Base-by-base conservation (phyloP, 257 asterid genomes). In the Nicotiana attenuata region DNA sequence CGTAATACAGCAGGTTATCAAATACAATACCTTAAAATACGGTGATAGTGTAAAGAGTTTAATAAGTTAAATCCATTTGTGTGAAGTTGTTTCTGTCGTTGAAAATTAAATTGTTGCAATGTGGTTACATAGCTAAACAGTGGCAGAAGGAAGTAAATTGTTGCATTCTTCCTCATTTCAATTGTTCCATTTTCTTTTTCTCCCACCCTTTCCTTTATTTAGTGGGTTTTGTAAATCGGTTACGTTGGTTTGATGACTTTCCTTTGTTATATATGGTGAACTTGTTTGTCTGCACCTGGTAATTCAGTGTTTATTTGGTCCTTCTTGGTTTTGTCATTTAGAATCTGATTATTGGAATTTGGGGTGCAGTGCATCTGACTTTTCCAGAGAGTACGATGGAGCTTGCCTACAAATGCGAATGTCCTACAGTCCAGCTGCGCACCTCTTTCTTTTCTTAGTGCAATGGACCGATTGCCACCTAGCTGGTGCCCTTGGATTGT, bases 371-470 rank as follows among this genome's bases (percentile, higher is more conserved):
- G 98, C 99, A 69, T 92, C 99, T 29, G 99, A 95, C 81, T 93
- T 92, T 80, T 85, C 94, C 3, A 60, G 93, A 79, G 99, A 95
- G 85, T 92, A 90, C 64, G 99, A 95, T 86, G 99, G 97, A 24
- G 99, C 97, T 3, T 91, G 97, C 87, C 88, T 95, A 31, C 99
- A 95, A 83, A 95, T 95, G 99, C 88, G 99, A 88, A 89, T 95
- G 93, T 93, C 98, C 3, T 95, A 93, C 81, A 92, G 99, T 81
- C 98, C 99, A 3, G 99, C 97, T 20, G 99, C 99, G 1, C 98
- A 91, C 79, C 85, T 95, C 78, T 89, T 95, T 85, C 97, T 93
- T 78, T 95, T 95, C 84, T 91, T 95, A 33, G 99, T 95, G 33
- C 98, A 93, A 52, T 95, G 99, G 99, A 92, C 97, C 50, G 98